phyloP scores from a whole-genome alignment of 148 eudicot genomes.

The Gaultheria prostrata region DNA sequence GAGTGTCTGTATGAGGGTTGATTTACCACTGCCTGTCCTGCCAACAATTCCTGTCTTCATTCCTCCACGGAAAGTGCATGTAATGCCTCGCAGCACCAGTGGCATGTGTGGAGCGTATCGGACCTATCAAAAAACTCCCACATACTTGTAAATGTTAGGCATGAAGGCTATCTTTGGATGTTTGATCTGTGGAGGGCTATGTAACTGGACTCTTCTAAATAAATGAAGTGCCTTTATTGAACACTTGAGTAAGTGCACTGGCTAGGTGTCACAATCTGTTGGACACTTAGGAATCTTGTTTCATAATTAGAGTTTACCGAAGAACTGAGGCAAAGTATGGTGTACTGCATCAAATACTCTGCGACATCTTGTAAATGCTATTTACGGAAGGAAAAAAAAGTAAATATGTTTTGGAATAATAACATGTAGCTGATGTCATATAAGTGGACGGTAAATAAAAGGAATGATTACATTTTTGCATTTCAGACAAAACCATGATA shows the following conservation, averaged over 20 bases:
- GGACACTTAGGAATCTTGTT: neutral
- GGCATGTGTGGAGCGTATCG: slow-evolving; percentile 62
- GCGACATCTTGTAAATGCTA: neutral
- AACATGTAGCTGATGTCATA: neutral
- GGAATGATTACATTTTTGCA: neutral
- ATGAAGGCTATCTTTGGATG: neutral
- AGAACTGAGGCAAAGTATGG: neutral
- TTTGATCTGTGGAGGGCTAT: neutral
- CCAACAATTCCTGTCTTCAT: slow-evolving; percentile 60
- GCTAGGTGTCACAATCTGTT: neutral
- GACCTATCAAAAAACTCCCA: slow-evolving; percentile 27
- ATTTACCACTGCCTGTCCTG: slow-evolving; percentile 68
- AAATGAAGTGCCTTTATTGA: neutral
- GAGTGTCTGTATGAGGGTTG: slow-evolving; percentile 61
- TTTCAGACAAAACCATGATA: neutral
- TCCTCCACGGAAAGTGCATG: slow-evolving; percentile 57
- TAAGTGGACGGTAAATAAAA: neutral
- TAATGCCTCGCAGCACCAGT: slow-evolving; percentile 50
- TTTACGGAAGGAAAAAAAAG: neutral
- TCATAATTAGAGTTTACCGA: neutral
- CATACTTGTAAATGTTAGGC: neutral
- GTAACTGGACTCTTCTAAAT: neutral
- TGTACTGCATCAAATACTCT: neutral
- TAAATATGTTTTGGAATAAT: neutral
- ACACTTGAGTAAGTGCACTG: neutral